Evolutionary conservation across 2,329 filamentous ascomycete species (phyloP), one percentile per base, ranked within the genome.

Genomic region (Cordyceps militaris): DNA sequence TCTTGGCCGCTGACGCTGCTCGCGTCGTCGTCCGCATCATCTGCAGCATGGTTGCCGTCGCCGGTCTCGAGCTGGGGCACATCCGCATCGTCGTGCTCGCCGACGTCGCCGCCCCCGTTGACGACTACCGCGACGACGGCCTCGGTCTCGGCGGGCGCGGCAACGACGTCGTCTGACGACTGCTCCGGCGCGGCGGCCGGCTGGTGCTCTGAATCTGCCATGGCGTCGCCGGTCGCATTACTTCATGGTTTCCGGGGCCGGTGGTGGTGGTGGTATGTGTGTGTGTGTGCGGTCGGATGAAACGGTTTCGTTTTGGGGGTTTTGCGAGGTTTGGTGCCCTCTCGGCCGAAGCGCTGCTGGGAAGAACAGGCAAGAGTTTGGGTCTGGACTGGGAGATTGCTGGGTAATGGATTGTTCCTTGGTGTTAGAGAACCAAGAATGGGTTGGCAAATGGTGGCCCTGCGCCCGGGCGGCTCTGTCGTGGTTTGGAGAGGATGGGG

Each of bases 1-100:
- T 40, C 26, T 32, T 52, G 13, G 23, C 36, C 23, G 13, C 21
- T 32, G 28, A 32, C 32, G n/a, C 28, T 1, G 42, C 10, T 30
- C n/a, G 24, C 23, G 3, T 28, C 32, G 38, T 14, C 19, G 5
- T 32, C n/a, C 3, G 16, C 40, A 42, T 53, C 24, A 10, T 21
- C 8, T 3, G 43, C 10, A 21, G 14, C 36, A 28, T 52, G 21
- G 16, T 53, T 30, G 10, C 10, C 44, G 21, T 51, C 46, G 21
- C 32, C 40, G 26, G 59, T 47, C 48, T 51, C 50, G 51, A 58
- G 49, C 14, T 56, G 56, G 26, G 57, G 51, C 43, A 61, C 56
- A 34, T 61, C 59, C 28, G 53, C 46, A n/a, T 59, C 57, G n/a
- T 49, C 57, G 40, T 36, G 34, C 26, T 40, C n/a, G 44, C 30